phyloP scores from a whole-genome alignment of 352 stramenopile genomes.

The Globisporangium camurandrum region DNA sequence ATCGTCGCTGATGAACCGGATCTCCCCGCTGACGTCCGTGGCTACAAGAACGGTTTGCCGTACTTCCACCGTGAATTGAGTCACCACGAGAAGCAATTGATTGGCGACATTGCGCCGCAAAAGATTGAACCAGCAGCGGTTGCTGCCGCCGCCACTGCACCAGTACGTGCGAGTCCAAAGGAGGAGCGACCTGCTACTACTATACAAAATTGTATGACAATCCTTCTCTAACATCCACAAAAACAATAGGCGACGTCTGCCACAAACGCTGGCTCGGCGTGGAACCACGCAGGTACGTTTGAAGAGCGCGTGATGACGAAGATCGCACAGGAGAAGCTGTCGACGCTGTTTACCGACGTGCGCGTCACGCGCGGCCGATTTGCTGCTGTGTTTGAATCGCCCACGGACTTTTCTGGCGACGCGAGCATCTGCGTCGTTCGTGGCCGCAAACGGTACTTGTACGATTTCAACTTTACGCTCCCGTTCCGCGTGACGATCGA shows the following conservation, averaged over 20 bases:
- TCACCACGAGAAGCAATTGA: slow-evolving; percentile 93
- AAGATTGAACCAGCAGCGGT: slow-evolving; percentile 54
- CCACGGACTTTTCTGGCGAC: slow-evolving; percentile 71
- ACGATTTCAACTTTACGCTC: slow-evolving; percentile 80
- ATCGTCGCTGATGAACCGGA: slow-evolving; percentile 67
- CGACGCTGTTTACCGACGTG: slow-evolving; percentile 34
- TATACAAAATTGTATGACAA: no score
- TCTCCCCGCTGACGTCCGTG: slow-evolving; percentile 44
- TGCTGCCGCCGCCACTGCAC: no score
- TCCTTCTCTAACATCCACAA: no score
- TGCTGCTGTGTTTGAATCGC: slow-evolving; percentile 39
- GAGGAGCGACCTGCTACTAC: no score
- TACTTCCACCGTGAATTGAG: slow-evolving; percentile 98
- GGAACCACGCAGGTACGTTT: slow-evolving; percentile 90
- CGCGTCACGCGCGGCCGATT: slow-evolving; percentile 36
- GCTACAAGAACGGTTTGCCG: slow-evolving; percentile 80
- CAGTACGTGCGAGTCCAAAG: no score
- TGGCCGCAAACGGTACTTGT: slow-evolving; percentile 85
- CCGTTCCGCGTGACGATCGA: slow-evolving; percentile 57
- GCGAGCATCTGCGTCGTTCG: slow-evolving; percentile 85
- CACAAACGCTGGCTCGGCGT: slow-evolving; percentile 78
- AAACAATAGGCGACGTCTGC: slow-evolving; percentile 11
- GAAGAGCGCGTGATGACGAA: slow-evolving; percentile 85
- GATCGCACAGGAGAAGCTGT: slow-evolving; percentile 71
- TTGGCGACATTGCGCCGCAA: slow-evolving; percentile 92